These are phyloP conservation scores for Herpetomonas tarakana DNA, from an alignment of 208 protist species.

Conservation along the genomic window DNA sequence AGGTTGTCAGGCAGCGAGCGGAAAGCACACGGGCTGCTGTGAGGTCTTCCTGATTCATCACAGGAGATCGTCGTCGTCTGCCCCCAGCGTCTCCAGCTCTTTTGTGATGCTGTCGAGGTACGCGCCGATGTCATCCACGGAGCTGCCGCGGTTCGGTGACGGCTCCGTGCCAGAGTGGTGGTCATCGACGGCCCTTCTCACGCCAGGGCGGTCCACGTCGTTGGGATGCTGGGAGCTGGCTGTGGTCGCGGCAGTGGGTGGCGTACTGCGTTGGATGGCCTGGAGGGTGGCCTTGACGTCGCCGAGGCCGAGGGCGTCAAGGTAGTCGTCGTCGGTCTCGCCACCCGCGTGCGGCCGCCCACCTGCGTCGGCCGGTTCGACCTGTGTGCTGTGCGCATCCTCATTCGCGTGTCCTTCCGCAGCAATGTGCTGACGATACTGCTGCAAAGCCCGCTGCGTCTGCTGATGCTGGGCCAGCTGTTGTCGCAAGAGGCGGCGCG, in stretches of 20 bases:
- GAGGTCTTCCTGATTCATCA: too few relatives aligned
- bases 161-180: too few relatives aligned
- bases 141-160: neutral
- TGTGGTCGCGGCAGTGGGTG: slow-evolving; percentile 11
- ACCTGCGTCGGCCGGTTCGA: too few relatives aligned
- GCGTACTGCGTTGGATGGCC: slow-evolving; percentile 30
- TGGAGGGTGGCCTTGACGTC: slow-evolving; percentile 25
- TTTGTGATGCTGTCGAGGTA: slow-evolving; percentile 78
- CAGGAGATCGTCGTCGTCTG: slow-evolving; percentile 7
- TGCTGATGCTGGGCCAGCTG: slow-evolving; percentile 66
- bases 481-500: slow-evolving; percentile 53
- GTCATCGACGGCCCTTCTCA: too few relatives aligned
- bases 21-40: too few relatives aligned
- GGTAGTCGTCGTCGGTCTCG: neutral
- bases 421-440: slow-evolving; percentile 35
- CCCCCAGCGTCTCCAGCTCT: slow-evolving; percentile 64
- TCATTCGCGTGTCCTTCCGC: slow-evolving; percentile 1
- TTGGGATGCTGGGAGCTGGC: slow-evolving; percentile 21
- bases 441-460: slow-evolving; percentile 40
- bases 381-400: too few relatives aligned
- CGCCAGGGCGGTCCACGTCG: slow-evolving; percentile 54
- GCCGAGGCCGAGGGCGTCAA: slow-evolving; percentile 17
- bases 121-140: slow-evolving; percentile 27
- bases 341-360: neutral
- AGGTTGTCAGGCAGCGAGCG: too few relatives aligned